Conservation (phyloP, 1,284 basidiomycete species). For the Abortiporus biennis region DNA sequence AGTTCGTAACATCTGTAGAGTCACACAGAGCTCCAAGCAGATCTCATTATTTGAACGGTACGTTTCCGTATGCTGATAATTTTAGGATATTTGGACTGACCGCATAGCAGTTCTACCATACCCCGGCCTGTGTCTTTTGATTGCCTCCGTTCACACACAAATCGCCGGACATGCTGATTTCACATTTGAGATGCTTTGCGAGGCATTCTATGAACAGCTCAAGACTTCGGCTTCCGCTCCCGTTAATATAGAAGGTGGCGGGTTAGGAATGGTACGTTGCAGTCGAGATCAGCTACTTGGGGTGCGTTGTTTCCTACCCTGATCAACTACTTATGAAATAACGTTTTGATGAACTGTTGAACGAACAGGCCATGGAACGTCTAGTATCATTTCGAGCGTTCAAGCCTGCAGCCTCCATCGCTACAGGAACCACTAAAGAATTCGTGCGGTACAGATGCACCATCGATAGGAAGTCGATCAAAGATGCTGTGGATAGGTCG, state of each 20-base stretch:
- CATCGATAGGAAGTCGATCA: conserved; percentile 52
- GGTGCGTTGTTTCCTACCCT: conserved; percentile 32
- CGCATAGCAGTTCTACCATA: conserved; percentile 53
- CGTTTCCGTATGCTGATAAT: too few species aligned
- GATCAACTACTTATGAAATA: background rate
- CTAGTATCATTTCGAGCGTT: conserved; percentile 51
- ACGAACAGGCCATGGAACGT: conserved; percentile 64
- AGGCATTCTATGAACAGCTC: conserved; percentile 61
- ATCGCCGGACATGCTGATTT: conserved; percentile 62
- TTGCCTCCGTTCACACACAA: conserved; percentile 59
- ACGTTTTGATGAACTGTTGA: conserved; percentile 4
- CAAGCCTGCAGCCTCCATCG: conserved; percentile 36
- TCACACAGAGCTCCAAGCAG: too few species aligned
- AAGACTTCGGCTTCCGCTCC: conserved; percentile 64
- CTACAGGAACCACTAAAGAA: conserved; percentile 44
- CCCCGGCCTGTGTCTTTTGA: conserved; percentile 67
- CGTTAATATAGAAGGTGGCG: conserved; percentile 64
- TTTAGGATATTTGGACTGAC: too few species aligned
- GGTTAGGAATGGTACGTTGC: conserved; percentile 69
- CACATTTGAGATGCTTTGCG: conserved; percentile 77
- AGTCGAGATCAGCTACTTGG: conserved; percentile 53
- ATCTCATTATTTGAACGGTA: background rate
- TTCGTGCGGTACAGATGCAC: conserved; percentile 64
- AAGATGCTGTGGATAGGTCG: conserved; percentile 55
- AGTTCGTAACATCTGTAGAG: too few species aligned